phyloP scores from a whole-genome alignment of 768 basidiomycete species.

The Tulasnella sp. region DNA sequence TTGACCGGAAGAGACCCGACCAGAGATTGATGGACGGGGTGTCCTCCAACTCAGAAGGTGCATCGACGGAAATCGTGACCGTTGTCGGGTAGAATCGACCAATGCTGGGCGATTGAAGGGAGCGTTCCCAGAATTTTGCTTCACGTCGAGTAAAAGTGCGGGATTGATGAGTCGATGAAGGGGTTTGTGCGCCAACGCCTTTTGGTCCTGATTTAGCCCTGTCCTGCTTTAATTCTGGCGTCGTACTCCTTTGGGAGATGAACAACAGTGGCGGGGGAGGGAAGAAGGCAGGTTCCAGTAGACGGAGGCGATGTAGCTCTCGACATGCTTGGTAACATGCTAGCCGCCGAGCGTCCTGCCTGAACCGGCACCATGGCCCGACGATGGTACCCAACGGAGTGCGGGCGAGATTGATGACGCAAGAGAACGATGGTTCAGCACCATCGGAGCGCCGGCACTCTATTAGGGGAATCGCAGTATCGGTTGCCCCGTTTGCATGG shows the following conservation, averaged over 20 bases:
- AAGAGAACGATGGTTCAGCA: neutral
- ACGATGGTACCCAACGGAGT: constrained; percentile 26
- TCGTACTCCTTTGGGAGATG: constrained; percentile 2
- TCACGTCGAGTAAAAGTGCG: constrained; percentile 41
- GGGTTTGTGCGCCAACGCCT: neutral
- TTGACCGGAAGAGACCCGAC: constrained; percentile 37
- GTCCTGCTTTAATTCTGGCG: constrained; percentile 16
- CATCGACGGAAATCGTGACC: constrained; percentile 29
- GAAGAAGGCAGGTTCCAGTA: constrained; percentile 35
- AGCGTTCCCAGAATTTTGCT: constrained; percentile 58
- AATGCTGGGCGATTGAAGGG: constrained; percentile 21
- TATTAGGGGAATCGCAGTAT: neutral
- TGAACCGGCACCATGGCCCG: constrained; percentile 37
- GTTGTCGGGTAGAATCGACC: constrained; percentile 44
- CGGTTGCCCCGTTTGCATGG: neutral
- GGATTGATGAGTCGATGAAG: neutral
- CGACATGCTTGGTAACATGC: constrained; percentile 49
- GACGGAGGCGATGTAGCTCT: constrained; percentile 37
- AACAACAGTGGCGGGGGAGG: constrained; percentile 20
- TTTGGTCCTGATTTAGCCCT: constrained; percentile 18
- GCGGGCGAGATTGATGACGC: constrained; percentile 8
- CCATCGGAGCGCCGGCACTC: neutral
- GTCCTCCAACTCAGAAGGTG: constrained; percentile 14
- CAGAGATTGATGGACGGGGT: constrained; percentile 14
- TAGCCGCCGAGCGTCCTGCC: constrained; percentile 43